phyloP scores from a whole-genome alignment of 2,329 filamentous ascomycete genomes.

The Pyrenochaeta sp. region DNA sequence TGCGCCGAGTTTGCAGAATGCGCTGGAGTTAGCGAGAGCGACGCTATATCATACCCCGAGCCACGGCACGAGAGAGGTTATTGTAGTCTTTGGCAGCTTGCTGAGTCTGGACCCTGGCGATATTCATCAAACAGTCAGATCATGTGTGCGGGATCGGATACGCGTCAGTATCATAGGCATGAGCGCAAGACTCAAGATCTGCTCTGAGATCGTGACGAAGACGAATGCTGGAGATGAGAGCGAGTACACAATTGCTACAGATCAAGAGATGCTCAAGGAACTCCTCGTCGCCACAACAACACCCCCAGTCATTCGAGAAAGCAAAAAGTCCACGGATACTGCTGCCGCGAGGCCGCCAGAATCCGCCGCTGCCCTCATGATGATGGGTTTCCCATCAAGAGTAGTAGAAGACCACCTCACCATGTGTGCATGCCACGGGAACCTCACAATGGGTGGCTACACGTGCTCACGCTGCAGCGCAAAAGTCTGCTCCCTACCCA shows the following conservation, averaged over 20 bases:
- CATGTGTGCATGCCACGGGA: conserved; percentile 90
- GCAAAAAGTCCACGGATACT: conserved; percentile 55
- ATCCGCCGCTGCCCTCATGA: conserved; percentile 70
- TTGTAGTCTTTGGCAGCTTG: conserved; percentile 90
- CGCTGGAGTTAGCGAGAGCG: conserved; percentile 92
- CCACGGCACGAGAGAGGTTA: conserved; percentile 91
- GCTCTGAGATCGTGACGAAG: conserved; percentile 83
- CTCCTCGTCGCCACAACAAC: conserved; percentile 89
- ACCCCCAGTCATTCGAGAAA: conserved; percentile 80
- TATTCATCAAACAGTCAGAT: conserved; percentile 87
- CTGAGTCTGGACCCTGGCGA: conserved; percentile 92
- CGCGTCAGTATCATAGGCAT: conserved; percentile 89
- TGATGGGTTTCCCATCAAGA: conserved; percentile 97
- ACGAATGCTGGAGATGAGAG: conserved; percentile 83
- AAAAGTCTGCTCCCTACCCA: conserved; percentile 89
- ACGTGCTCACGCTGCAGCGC: conserved; percentile 86
- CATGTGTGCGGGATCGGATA: conserved; percentile 82
- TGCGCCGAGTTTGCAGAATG: conserved; percentile 78
- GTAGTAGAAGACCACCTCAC: conserved; percentile 76
- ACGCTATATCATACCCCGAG: conserved; percentile 91
- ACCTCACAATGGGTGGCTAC: conserved; percentile 84
- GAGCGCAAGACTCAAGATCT: conserved; percentile 90
- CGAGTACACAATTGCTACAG: conserved; percentile 83
- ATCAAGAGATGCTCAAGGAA: conserved; percentile 88
- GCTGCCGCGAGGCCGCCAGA: conserved; percentile 48